Conservation (phyloP, 495 filamentous ascomycete species). For the Talaromyces wortmannii region DNA sequence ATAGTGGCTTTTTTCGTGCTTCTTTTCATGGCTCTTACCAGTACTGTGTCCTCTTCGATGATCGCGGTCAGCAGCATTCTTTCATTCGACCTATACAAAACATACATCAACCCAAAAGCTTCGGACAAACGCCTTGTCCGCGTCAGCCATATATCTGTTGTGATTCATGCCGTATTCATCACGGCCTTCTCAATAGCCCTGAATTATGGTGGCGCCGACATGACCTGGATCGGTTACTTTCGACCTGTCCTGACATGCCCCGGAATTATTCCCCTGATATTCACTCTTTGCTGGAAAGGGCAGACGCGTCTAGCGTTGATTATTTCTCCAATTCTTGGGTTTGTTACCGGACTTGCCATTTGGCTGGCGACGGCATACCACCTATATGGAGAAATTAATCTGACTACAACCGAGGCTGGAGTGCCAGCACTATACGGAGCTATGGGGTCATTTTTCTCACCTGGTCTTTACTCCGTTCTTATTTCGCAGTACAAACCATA, state of each 20-base stretch:
- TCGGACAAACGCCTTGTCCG: conserved; percentile 25
- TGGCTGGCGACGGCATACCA: conserved; percentile 27
- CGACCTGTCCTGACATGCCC: conserved; percentile 28
- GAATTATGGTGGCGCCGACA: conserved; percentile 32
- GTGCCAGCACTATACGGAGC: conserved; percentile 26
- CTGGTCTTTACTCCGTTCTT: conserved; percentile 30
- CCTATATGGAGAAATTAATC: conserved; percentile 23
- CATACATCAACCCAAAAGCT: conserved; percentile 42
- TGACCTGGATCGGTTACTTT: conserved; percentile 35
- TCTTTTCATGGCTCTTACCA: conserved; percentile 50
- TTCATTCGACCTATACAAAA: conserved; percentile 42
- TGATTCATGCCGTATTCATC: conserved; percentile 31
- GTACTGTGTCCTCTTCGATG: conserved; percentile 36
- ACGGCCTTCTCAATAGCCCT: conserved; percentile 27
- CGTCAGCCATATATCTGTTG: conserved; percentile 28
- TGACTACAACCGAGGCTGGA: conserved; percentile 23
- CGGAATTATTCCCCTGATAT: conserved; percentile 27
- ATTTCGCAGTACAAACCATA: conserved; percentile 37
- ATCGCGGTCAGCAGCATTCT: conserved; percentile 42
- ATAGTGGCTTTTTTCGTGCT: conserved; percentile 44
- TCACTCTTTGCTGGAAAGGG: conserved; percentile 30
- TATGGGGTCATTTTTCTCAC: conserved; percentile 27
- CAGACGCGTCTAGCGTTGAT: conserved; percentile 30
- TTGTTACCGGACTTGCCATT: conserved; percentile 26
- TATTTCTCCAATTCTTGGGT: conserved; percentile 24